Conservation (phyloP, 129 eudicot species). For the Kitagawia praeruptora region DNA sequence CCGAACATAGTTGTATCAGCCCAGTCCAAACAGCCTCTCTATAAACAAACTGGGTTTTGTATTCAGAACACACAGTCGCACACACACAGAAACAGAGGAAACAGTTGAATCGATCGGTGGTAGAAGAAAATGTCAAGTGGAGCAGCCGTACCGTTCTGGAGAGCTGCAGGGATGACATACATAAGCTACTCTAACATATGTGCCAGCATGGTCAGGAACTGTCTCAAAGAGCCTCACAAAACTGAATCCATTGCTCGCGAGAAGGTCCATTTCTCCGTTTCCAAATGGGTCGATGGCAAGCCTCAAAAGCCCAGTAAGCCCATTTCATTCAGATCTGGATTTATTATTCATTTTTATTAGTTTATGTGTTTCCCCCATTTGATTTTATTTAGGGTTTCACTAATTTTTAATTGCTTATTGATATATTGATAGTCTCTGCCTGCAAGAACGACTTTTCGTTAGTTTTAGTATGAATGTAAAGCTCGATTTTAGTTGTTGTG, state of each 20-base stretch:
- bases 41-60: too few species aligned
- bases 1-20: too few species aligned
- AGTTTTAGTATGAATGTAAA: too few species aligned
- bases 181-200: slow-evolving; percentile 79
- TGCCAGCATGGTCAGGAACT: slow-evolving; percentile 72
- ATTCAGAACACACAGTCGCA: too few species aligned
- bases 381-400: neutral
- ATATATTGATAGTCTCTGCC: too few species aligned
- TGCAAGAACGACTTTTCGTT: too few species aligned
- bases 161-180: slow-evolving; percentile 95
- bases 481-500: too few species aligned
- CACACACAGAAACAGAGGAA: too few species aligned
- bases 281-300: slow-evolving; percentile 78
- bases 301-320: slow-evolving; percentile 64
- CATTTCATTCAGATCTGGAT: neutral
- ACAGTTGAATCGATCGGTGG: neutral
- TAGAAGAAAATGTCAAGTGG: slow-evolving; percentile 46
- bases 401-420: too few species aligned
- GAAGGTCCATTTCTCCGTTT: slow-evolving; percentile 73
- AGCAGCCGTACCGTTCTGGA: slow-evolving; percentile 85
- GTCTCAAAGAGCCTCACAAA: slow-evolving; percentile 76
- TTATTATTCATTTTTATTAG: neutral
- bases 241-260: slow-evolving; percentile 64
- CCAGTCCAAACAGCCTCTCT: too few species aligned
- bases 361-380: neutral